Evolutionary conservation across 805 yeast species (phyloP), one percentile per base, ranked within the genome.

Genomic region (Cyberlindnera suaveolens): DNA sequence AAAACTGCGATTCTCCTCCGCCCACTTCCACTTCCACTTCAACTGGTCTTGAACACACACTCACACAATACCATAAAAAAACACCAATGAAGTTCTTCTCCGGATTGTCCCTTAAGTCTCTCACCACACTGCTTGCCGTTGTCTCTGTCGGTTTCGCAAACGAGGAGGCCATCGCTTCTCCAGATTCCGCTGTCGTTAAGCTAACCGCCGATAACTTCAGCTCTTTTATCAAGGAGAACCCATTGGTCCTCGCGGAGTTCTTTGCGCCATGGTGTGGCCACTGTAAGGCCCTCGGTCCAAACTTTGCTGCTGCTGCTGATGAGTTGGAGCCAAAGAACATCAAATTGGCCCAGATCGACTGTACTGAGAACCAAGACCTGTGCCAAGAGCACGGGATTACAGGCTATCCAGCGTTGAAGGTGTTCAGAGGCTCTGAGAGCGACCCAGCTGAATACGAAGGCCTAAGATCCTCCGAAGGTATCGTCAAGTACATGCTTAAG

Each of bases 211-310:
- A 73, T 32, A 75, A 74, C 46, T 91, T 86, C 62, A 75, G 75
- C 44, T 63, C 71, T 14, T 87, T 85, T 64, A 66, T 91, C 50
- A 65, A 68, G 39, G 78, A 74, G 43, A 84, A 90, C 69, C 85
- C 88, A 31, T 72, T 90, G 53, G 95, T 87, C 18, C 68, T 87
- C 49, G 84, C 91, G 17, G 95, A 87, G 66, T 87, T 87, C 67
- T 87, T 82, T 63, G 96, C 96, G 15, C 95, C 97, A 62, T 91
- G 98, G 97, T 90, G 97, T 74, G 96, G 96, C 15, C 93, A 90
- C 70, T 90, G 97, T 75, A 88, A 90, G 72, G 76, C 75, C 39
- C 68, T 87, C 51, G 96, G 88, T 11, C 96, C 96, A 31, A 82
- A 87, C 64, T 85, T 74, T 53, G 70, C 79, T 41, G 65, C 75